Base-by-base conservation (phyloP, 2,329 filamentous ascomycete genomes). In the Hirsutella minnesotensis region DNA sequence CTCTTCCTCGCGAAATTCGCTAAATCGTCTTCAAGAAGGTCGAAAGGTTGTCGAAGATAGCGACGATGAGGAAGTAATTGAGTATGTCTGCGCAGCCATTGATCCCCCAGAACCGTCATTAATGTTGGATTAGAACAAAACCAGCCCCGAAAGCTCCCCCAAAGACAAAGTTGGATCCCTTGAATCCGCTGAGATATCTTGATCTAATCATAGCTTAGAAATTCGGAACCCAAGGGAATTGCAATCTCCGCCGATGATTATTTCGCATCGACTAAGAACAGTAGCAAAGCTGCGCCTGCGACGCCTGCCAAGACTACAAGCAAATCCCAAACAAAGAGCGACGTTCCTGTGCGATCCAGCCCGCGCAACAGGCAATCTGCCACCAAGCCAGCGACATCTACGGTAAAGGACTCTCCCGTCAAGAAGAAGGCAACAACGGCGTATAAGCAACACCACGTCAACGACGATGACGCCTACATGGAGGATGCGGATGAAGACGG, bases 21-120 rank as follows among this genome's bases (percentile, higher is more conserved):
- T 51, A 63, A 40, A 59, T 40, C 15, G 4, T 29, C 10, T 37
- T 44, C 43, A 22, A 74, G 68, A 70, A 54, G 69, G 62, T 40
- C 77, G 83, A 44, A 88, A 83, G 55, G 75, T 94, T 30, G 66
- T 92, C 38, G 79, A 88, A 47, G 87, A 94, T 48, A 90, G 86
- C 49, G 82, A 85, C 36, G 85, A 89, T 44, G 86, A 89, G 24
- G 82, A 53, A 70, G 45, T 61, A 70, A 74, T 79, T 40, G 39
- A 41, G 39, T 34, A 40, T 16, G 37, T 46, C 8, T 18, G 18
- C 5, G 36, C 3, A n/a, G n/a, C 9, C 3, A 9, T 10, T 16
- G 13, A 16, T 13, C n/a, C 5, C 24, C 19, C 21, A 21, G 13
- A 33, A 36, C 40, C 29, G 37, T 43, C 33, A 35, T 24, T 43